Evolutionary conservation across 2,329 filamentous ascomycete species (phyloP).

Genomic region (Xylariaceae sp.): DNA sequence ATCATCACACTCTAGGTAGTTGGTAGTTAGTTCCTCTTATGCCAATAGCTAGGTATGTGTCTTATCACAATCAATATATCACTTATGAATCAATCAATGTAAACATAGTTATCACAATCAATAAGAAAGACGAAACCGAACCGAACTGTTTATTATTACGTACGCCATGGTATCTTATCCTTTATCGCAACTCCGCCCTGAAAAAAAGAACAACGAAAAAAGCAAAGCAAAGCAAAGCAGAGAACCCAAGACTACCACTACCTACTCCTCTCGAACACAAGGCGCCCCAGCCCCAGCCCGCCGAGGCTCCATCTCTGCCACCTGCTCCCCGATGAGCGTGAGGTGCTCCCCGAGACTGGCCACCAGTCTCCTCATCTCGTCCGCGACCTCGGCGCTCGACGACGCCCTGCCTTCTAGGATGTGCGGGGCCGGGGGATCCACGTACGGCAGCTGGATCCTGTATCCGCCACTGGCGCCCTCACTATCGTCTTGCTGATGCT

Average conservation of each 20-base stretch:
- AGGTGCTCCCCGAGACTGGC: slow-evolving; percentile 46
- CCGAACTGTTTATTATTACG: no score
- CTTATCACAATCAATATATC: no score
- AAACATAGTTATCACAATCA: no score
- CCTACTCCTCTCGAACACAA: slow-evolving; percentile 8
- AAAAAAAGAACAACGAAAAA: not conserved
- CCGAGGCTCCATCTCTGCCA: slow-evolving; percentile 36
- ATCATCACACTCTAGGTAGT: no score
- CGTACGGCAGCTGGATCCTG: slow-evolving; percentile 31
- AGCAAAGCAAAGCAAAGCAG: no score
- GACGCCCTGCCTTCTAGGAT: slow-evolving; percentile 53
- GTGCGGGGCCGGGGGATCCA: slow-evolving; percentile 42
- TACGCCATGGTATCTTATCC: no score
- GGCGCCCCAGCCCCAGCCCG: slow-evolving; percentile 20
- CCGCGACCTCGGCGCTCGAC: slow-evolving; percentile 45
- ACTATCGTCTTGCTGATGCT: not conserved
- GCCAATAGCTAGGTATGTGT: no score
- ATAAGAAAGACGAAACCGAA: no score
- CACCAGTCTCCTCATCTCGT: slow-evolving; percentile 46
- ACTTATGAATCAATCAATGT: no score
- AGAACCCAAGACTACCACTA: not conserved
- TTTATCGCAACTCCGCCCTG: not conserved
- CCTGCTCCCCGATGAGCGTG: slow-evolving; percentile 39
- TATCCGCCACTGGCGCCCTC: slow-evolving; percentile 7
- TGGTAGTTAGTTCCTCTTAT: no score